A percentile compares a stretch with the other conserved stretches of the same genome.
These are phyloP conservation scores for Allomyces macrogynus DNA, from an alignment of 192 early-diverging fungal species.

Conservation along the genomic window DNA sequence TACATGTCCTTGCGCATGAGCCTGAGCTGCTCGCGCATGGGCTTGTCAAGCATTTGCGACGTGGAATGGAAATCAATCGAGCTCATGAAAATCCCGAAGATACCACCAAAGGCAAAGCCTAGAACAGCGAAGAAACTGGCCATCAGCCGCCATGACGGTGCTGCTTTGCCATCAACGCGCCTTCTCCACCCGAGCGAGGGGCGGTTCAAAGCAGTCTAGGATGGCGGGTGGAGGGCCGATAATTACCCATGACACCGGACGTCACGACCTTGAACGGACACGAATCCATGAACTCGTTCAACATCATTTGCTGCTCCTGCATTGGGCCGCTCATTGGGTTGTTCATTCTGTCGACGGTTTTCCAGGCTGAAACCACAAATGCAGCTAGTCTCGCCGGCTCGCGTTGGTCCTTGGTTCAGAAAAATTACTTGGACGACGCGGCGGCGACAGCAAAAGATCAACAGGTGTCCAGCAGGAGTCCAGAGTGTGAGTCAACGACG, in stretches of 20 bases:
- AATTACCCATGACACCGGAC: conserved; percentile 44
- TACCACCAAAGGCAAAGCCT: conserved; percentile 73
- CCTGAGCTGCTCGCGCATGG: conserved; percentile 70
- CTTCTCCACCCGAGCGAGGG: not conserved
- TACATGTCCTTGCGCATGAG: conserved; percentile 78
- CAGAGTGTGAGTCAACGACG: no score
- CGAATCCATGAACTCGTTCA: conserved; percentile 23
- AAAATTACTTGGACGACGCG: no score
- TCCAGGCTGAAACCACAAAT: no score
- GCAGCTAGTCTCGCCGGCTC: no score
- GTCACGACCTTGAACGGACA: conserved; percentile 51
- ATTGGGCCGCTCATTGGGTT: no score
- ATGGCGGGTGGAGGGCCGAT: not conserved
- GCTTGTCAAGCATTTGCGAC: conserved; percentile 33
- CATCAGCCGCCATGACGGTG: no score
- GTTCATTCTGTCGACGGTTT: no score
- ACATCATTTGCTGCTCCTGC: no score
- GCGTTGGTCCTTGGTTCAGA: no score
- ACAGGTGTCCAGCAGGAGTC: no score
- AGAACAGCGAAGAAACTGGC: not conserved
- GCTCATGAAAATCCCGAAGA: conserved; percentile 85
- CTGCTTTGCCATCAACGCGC: not conserved
- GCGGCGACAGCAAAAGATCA: no score
- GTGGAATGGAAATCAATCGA: conserved; percentile 61
- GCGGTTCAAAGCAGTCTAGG: not conserved